Base-by-base conservation (phyloP, 768 basidiomycete genomes). In the Phallus indusiatus region DNA sequence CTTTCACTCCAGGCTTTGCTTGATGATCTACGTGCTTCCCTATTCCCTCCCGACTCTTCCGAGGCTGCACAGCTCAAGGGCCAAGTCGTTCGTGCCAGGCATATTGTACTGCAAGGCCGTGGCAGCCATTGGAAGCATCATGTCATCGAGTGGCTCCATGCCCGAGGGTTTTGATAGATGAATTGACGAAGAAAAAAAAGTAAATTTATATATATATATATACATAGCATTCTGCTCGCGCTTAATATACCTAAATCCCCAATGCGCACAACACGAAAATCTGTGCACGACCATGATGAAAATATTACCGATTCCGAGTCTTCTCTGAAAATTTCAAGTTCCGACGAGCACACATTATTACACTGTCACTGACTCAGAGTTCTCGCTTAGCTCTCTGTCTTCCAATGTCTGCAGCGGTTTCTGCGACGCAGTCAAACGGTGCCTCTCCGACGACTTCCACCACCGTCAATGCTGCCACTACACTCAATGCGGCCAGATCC, bases 401-500 rank as follows among this genome's bases (percentile, higher is more conserved):
- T 42, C 12, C n/a, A 11, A 14, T 42, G 42, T 42, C 42, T 14
- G 12, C 42, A 14, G 12, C 42, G 14, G n/a, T 10, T 12, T 42
- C 42, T 42, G 14, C 42, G 4, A 42, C 42, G n/a, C 42, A 42
- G n/a, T 42, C 42, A 42, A 42, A 42, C n/a, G 42, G 42, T n/a
- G 42, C 42, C 12, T 42, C 42, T 10, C 42, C 42, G n/a, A 14
- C 42, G 42, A 10, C 42, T 14, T 28, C 28, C 28, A 28, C 7
- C 7, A n/a, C 42, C 42, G 42, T 42, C n/a, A 42, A 42, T 42
- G 14, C 42, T 12, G 42, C 42, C 14, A 51, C 20, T 28, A 33
- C 57, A 17, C 37, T 60, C 37, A 54, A 53, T 47, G 56, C 61
- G 54, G 49, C 61, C 17, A 54, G 53, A 24, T 47, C 47, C 34